Percentiles rank a stretch among this genome's conserved stretches.
These are phyloP conservation scores for Fusarium cicatricum DNA, from an alignment of 2,329 filamentous ascomycete species.

Conservation along the genomic window DNA sequence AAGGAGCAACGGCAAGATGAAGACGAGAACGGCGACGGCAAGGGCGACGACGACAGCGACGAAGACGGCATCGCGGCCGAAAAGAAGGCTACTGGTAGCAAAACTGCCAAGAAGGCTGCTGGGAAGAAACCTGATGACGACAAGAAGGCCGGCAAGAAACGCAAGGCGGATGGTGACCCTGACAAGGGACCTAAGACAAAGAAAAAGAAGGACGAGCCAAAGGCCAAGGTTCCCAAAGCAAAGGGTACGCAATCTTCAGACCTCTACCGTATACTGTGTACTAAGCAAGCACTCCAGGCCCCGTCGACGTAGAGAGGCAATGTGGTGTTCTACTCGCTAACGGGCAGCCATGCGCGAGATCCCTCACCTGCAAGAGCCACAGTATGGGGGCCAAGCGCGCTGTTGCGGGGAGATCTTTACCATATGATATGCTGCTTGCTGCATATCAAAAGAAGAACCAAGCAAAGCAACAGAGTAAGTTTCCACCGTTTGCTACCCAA, in stretches of 20 bases:
- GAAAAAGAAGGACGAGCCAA: slow-evolving; percentile 94
- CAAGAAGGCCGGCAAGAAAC: slow-evolving; percentile 77
- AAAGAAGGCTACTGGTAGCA: slow-evolving; percentile 54
- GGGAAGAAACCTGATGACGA: slow-evolving; percentile 74
- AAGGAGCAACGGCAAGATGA: slow-evolving; percentile 63
- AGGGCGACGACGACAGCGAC: slow-evolving; percentile 59
- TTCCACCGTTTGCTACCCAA: not conserved
- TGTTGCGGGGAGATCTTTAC: slow-evolving; percentile 84
- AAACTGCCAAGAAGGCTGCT: slow-evolving; percentile 68
- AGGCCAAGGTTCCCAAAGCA: slow-evolving; percentile 82
- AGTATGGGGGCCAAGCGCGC: slow-evolving; percentile 94
- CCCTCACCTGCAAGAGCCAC: slow-evolving; percentile 92
- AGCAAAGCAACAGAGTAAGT: slow-evolving; percentile 93
- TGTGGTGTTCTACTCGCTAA: slow-evolving; percentile 89
- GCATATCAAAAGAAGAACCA: slow-evolving; percentile 98
- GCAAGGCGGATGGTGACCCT: slow-evolving; percentile 77
- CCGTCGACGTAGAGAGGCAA: slow-evolving; percentile 92
- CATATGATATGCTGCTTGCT: slow-evolving; percentile 90
- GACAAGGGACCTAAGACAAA: slow-evolving; percentile 87
- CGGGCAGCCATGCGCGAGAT: slow-evolving; percentile 85
- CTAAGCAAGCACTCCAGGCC: slow-evolving; percentile 57
- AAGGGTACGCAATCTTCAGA: slow-evolving; percentile 64
- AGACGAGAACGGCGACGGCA: slow-evolving; percentile 57
- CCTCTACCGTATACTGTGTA: slow-evolving; percentile 2
- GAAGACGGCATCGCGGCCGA: slow-evolving; percentile 53